Conservation (phyloP, 2,329 filamentous ascomycete species). For the Ilyonectria robusta region DNA sequence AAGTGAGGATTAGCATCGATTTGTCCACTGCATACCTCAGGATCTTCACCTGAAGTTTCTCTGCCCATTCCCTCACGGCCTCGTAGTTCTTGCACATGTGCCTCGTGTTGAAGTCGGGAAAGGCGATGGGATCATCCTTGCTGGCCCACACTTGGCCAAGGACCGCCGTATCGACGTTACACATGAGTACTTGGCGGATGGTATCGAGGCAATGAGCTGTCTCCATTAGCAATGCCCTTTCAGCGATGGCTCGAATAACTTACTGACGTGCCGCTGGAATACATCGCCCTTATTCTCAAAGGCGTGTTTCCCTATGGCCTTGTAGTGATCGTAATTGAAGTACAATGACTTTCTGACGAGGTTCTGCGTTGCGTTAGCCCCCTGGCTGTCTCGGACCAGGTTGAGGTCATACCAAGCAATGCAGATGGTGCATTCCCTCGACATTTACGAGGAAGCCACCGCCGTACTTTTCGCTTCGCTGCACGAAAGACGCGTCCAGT, state of each 20-base stretch:
- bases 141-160: slow-evolving; percentile 74
- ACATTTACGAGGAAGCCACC: slow-evolving; percentile 72
- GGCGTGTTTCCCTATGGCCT: slow-evolving; percentile 61
- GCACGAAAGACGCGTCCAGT: slow-evolving; percentile 68
- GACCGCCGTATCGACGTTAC: slow-evolving; percentile 71
- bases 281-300: slow-evolving; percentile 70
- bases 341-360: slow-evolving; percentile 70
- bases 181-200: slow-evolving; percentile 74
- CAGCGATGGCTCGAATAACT: slow-evolving; percentile 39
- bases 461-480: slow-evolving; percentile 67
- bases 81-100: slow-evolving; percentile 73
- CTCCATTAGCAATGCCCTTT: background rate
- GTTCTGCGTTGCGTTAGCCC: slow-evolving; percentile 57
- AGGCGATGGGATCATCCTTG: slow-evolving; percentile 60
- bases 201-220: slow-evolving; percentile 71
- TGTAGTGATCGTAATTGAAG: slow-evolving; percentile 73
- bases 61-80: slow-evolving; percentile 66
- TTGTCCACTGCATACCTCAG: fast-evolving
- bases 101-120: slow-evolving; percentile 74
- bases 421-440: slow-evolving; percentile 69
- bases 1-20: slow-evolving; percentile 7
- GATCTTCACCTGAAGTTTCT: slow-evolving; percentile 61
- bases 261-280: slow-evolving; percentile 70
- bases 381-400: fast-evolving
- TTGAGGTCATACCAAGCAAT: slow-evolving; percentile 64